These are phyloP conservation scores for Thyridium curvatum DNA, from an alignment of 2,329 filamentous ascomycete species.

Conservation along the genomic window DNA sequence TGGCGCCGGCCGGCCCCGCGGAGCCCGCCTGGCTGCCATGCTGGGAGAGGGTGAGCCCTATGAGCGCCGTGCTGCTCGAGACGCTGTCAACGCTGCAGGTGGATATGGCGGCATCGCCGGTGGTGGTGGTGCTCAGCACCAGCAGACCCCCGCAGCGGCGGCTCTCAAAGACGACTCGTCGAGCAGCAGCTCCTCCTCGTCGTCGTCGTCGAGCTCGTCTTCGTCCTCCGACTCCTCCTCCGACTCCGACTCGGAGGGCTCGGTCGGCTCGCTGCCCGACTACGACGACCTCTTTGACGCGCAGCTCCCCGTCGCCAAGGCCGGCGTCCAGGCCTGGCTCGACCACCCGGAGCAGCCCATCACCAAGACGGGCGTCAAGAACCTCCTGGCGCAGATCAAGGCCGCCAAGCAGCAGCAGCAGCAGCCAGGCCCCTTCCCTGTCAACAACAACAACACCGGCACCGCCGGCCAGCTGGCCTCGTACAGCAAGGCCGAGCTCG, in stretches of 20 bases:
- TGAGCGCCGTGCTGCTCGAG: no score
- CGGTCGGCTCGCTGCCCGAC: slow-evolving; percentile 47
- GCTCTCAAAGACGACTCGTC: no score
- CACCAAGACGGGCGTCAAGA: slow-evolving; percentile 35
- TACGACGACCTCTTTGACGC: slow-evolving; percentile 40
- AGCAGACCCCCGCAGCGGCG: no score
- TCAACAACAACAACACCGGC: no score
- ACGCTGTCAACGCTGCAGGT: no score
- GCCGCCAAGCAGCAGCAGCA: slow-evolving; percentile 19
- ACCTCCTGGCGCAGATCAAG: slow-evolving; percentile 36
- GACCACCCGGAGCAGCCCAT: slow-evolving; percentile 41
- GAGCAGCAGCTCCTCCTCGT: slow-evolving; percentile 2
- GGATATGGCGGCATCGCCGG: no score
- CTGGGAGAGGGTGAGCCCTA: no score
- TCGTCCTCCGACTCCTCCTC: slow-evolving; percentile 26
- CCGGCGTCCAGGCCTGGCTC: slow-evolving; percentile 41
- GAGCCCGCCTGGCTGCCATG: no score
- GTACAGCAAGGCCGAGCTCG: slow-evolving; percentile 19
- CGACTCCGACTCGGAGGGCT: slow-evolving; percentile 28
- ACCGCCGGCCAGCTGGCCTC: no score
- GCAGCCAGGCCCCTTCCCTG: slow-evolving; percentile 1
- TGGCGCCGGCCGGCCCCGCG: no score
- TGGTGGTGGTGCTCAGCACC: no score
- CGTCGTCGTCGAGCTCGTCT: slow-evolving; percentile 25
- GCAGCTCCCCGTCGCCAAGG: slow-evolving; percentile 40